Percentiles rank a stretch among this genome's conserved stretches.
Evolutionary conservation across 2,329 filamentous ascomycete species (phyloP).

Genomic region (Trichoderma koningiopsis): DNA sequence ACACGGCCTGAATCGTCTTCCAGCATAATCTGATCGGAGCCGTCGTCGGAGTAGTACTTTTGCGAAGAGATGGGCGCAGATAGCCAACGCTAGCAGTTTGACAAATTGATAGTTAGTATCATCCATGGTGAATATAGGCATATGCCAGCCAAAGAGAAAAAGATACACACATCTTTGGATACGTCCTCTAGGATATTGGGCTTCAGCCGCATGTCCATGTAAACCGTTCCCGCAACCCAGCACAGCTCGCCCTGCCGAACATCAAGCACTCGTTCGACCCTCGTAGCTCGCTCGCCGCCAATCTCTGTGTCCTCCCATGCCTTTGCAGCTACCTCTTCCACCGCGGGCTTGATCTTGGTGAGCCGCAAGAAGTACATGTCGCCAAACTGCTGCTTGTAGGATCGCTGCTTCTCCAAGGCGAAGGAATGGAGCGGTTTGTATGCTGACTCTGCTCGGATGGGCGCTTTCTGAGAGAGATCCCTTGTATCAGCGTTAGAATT

Average conservation of each 20-base stretch:
- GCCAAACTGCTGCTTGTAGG: conserved; percentile 93
- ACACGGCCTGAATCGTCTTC: conserved; percentile 95
- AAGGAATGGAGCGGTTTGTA: conserved; percentile 81
- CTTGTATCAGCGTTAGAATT: conserved; percentile 29
- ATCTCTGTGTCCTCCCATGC: conserved; percentile 81
- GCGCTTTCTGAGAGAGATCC: conserved; percentile 41
- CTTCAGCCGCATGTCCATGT: conserved; percentile 96
- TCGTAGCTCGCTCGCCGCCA: conserved; percentile 71
- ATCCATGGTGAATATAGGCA: not conserved
- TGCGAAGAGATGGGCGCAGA: conserved; percentile 74
- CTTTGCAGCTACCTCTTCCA: conserved; percentile 71
- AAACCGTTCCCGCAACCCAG: conserved; percentile 93
- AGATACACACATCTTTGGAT: conserved; percentile 73
- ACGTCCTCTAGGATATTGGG: conserved; percentile 96
- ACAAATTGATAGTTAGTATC: not conserved
- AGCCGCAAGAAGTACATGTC: conserved; percentile 97
- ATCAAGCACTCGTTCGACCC: conserved; percentile 87
- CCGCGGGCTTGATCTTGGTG: conserved; percentile 79
- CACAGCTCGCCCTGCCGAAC: conserved; percentile 94
- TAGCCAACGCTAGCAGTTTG: conserved; percentile 73
- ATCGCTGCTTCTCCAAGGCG: conserved; percentile 66
- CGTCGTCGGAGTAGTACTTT: conserved; percentile 70
- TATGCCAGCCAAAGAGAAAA: not conserved
- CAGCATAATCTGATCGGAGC: conserved; percentile 73
- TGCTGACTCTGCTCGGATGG: conserved; percentile 55